These are phyloP conservation scores for Trichosporon asahii DNA, from an alignment of 1,284 basidiomycete species.

Conservation along the genomic window DNA sequence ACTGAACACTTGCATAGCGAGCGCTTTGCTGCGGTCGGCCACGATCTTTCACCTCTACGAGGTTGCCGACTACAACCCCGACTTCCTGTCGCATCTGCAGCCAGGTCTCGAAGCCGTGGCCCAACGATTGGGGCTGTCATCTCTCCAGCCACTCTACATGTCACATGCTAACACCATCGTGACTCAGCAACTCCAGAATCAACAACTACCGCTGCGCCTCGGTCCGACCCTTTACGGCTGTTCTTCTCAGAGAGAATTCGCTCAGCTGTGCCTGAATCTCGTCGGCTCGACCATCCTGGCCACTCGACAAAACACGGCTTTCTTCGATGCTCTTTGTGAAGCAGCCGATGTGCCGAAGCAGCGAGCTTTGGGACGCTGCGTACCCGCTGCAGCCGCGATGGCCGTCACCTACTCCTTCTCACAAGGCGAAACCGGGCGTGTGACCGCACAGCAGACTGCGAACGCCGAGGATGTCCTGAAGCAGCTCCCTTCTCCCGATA, in stretches of 20 bases:
- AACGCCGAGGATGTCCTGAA: neutral
- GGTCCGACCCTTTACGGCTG: slow-evolving; percentile 60
- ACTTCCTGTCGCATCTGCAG: slow-evolving; percentile 60
- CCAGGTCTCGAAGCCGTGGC: slow-evolving; percentile 64
- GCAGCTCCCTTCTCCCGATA: neutral
- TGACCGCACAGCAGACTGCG: neutral
- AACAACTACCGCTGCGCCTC: slow-evolving; percentile 62
- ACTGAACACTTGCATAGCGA: slow-evolving; percentile 78
- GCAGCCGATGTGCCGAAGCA: slow-evolving; percentile 23
- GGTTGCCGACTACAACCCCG: slow-evolving; percentile 56
- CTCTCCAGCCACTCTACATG: slow-evolving; percentile 67
- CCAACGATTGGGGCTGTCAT: slow-evolving; percentile 64
- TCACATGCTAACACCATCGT: slow-evolving; percentile 71
- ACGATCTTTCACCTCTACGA: slow-evolving; percentile 86
- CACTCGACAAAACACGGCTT: slow-evolving; percentile 8
- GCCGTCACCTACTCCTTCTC: slow-evolving; percentile 14
- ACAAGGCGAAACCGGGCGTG: neutral
- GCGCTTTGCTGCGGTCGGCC: slow-evolving; percentile 73
- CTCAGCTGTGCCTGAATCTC: slow-evolving; percentile 24
- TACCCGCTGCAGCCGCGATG: slow-evolving; percentile 31
- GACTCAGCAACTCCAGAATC: slow-evolving; percentile 34
- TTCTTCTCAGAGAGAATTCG: slow-evolving; percentile 29
- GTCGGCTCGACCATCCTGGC: slow-evolving; percentile 29
- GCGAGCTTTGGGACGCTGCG: slow-evolving; percentile 20
- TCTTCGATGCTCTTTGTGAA: slow-evolving; percentile 32